Percentiles rank a stretch among this genome's conserved stretches.
These are phyloP conservation scores for Discostella stelligera DNA, from an alignment of 352 stramenopile genomes.

Conservation along the genomic window DNA sequence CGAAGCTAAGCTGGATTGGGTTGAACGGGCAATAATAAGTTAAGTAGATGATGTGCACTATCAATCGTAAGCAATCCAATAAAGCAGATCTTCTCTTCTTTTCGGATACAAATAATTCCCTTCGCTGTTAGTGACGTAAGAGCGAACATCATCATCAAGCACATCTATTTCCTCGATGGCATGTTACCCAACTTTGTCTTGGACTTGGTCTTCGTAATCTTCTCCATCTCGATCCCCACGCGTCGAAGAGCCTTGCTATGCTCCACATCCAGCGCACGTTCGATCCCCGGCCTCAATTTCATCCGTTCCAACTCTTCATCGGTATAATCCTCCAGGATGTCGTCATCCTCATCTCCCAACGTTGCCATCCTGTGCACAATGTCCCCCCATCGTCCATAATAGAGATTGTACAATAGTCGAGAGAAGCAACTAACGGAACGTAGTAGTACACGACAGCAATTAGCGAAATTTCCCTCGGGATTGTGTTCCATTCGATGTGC, in stretches of 20 bases:
- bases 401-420: slow-evolving; percentile 49
- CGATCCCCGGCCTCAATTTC: slow-evolving; percentile 49
- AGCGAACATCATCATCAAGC: not conserved
- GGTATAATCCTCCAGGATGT: slow-evolving; percentile 19
- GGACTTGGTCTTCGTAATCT: slow-evolving; percentile 20
- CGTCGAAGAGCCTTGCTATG: slow-evolving; percentile 48
- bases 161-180: not conserved
- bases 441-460: slow-evolving; percentile 45
- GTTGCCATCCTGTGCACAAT: slow-evolving; percentile 33
- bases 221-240: slow-evolving; percentile 44
- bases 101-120: too few relatives aligned
- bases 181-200: not conserved
- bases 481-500: slow-evolving; percentile 41
- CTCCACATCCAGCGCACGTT: slow-evolving; percentile 46
- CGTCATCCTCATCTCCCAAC: slow-evolving; percentile 30
- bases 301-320: slow-evolving; percentile 51
- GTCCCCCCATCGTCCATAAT: slow-evolving; percentile 51
- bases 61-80: too few relatives aligned
- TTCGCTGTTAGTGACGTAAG: too few relatives aligned
- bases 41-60: too few relatives aligned
- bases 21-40: too few relatives aligned
- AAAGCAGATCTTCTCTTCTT: too few relatives aligned
- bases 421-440: slow-evolving; percentile 28
- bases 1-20: too few relatives aligned
- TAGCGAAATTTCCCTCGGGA: slow-evolving; percentile 47